Conservation (phyloP, 2,329 filamentous ascomycete species). For the Trichoderma brevicompactum region DNA sequence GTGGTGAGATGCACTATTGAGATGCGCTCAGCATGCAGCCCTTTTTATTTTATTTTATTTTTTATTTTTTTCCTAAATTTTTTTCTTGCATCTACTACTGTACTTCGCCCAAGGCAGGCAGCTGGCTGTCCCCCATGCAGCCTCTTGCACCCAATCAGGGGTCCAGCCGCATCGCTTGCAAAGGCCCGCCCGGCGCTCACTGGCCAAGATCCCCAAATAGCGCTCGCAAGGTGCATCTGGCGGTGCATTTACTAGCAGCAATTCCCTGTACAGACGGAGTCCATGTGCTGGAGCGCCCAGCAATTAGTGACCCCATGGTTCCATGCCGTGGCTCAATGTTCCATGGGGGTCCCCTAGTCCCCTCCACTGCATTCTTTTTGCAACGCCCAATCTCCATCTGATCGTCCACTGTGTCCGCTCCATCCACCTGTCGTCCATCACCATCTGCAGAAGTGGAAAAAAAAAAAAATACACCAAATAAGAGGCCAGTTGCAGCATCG, state of each 20-base stretch:
- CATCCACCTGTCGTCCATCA: slow-evolving; percentile 12
- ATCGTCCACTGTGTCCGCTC: slow-evolving; percentile 19
- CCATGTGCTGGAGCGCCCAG: slow-evolving; percentile 20
- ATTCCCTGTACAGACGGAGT: slow-evolving; percentile 3
- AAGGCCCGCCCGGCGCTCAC: slow-evolving; percentile 20
- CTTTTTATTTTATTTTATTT: neutral
- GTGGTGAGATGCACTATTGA: neutral
- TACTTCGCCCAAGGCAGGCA: neutral
- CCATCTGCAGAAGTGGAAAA: neutral
- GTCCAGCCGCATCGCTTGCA: slow-evolving; percentile 20
- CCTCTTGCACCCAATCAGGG: slow-evolving; percentile 21
- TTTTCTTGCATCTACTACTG: no score
- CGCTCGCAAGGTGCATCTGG: slow-evolving; percentile 12
- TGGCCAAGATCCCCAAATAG: slow-evolving; percentile 15
- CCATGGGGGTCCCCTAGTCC: slow-evolving; percentile 15
- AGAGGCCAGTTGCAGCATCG: neutral
- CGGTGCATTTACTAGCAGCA: slow-evolving; percentile 3
- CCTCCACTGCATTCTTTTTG: slow-evolving; percentile 21
- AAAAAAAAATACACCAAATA: neutral
- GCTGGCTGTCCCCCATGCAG: neutral
- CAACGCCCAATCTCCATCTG: slow-evolving; percentile 27
- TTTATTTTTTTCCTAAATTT: neutral
- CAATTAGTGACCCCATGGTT: slow-evolving; percentile 20
- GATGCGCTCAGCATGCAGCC: neutral
- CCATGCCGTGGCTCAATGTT: slow-evolving; percentile 12